Percentiles rank a stretch among this genome's conserved stretches.
These are phyloP conservation scores for Magnusiomyces suaveolens DNA, from an alignment of 1,139 yeast genomes.

Conservation along the genomic window DNA sequence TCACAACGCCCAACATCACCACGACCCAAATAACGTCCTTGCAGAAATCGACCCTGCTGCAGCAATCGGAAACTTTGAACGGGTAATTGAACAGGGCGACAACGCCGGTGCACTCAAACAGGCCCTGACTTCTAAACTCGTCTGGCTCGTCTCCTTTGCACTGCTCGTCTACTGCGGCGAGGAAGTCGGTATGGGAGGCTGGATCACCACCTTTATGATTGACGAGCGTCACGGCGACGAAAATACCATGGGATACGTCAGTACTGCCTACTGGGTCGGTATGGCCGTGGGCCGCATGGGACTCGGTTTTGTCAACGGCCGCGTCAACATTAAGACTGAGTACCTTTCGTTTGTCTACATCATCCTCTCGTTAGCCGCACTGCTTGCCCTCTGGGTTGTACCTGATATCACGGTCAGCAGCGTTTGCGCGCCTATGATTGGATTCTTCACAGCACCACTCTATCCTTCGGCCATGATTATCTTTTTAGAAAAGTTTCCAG, in stretches of 20 bases:
- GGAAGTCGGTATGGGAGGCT: conserved; percentile 61
- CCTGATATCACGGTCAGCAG: conserved; percentile 25
- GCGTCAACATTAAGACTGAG: conserved; percentile 20
- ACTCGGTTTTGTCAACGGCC: conserved; percentile 31
- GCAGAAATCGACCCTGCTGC: not conserved
- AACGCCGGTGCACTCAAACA: not conserved
- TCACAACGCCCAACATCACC: not conserved
- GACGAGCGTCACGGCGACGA: conserved; percentile 45
- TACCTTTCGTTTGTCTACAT: conserved; percentile 23
- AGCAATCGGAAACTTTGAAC: not conserved
- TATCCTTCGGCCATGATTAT: conserved; percentile 69
- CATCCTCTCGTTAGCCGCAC: conserved; percentile 20
- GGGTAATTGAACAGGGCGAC: not conserved
- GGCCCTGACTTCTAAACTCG: conserved; percentile 17
- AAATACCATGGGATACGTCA: conserved; percentile 47
- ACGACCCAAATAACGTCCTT: not conserved
- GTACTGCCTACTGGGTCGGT: conserved; percentile 68
- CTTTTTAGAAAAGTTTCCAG: conserved; percentile 54
- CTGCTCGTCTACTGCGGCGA: conserved; percentile 58
- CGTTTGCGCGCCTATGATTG: conserved; percentile 43
- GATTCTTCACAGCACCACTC: conserved; percentile 68
- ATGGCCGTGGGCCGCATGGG: conserved; percentile 50
- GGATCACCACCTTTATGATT: conserved; percentile 57
- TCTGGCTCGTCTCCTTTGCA: conserved; percentile 49
- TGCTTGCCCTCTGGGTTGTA: conserved; percentile 26